Conservation (phyloP, 2,329 filamentous ascomycete species). For the Aspergillus viridinutans region DNA sequence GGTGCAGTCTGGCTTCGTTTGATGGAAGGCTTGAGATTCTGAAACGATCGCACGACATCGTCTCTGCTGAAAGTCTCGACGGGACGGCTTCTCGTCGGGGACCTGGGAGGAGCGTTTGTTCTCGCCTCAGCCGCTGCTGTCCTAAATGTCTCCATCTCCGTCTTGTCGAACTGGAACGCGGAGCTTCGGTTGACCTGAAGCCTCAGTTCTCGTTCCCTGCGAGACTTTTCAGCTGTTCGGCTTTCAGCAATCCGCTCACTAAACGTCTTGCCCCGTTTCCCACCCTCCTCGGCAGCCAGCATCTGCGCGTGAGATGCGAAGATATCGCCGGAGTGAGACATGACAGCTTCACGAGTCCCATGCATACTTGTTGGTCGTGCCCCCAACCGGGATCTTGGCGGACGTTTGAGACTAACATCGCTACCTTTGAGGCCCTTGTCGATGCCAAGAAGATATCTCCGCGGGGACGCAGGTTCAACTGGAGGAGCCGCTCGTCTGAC, state of each 20-base stretch:
- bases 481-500: constrained; percentile 48
- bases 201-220: constrained; percentile 35
- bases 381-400: constrained; percentile 36
- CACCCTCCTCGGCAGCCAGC: constrained; percentile 22
- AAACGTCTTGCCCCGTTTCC: constrained; percentile 57
- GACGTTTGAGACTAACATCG: constrained; percentile 79
- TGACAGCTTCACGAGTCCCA: constrained; percentile 23
- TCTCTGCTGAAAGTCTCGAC: constrained; percentile 59
- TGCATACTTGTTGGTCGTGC: constrained; percentile 30
- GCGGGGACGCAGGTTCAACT: constrained; percentile 66
- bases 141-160: constrained; percentile 42
- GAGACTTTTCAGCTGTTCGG: constrained; percentile 40
- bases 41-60: constrained; percentile 49
- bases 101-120: constrained; percentile 32
- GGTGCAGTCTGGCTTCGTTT: constrained; percentile 36
- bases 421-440: constrained; percentile 78
- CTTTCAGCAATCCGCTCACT: constrained; percentile 79
- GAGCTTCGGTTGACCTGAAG: constrained; percentile 39
- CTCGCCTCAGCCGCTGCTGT: constrained; percentile 32
- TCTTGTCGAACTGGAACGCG: constrained; percentile 41
- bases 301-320: constrained; percentile 22
- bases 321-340: constrained; percentile 20
- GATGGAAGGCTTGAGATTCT: constrained; percentile 24
- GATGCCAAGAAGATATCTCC: constrained; percentile 75
- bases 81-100: constrained; percentile 45